Conservation (phyloP, 2,329 filamentous ascomycete species). For the Xylaria sp. region DNA sequence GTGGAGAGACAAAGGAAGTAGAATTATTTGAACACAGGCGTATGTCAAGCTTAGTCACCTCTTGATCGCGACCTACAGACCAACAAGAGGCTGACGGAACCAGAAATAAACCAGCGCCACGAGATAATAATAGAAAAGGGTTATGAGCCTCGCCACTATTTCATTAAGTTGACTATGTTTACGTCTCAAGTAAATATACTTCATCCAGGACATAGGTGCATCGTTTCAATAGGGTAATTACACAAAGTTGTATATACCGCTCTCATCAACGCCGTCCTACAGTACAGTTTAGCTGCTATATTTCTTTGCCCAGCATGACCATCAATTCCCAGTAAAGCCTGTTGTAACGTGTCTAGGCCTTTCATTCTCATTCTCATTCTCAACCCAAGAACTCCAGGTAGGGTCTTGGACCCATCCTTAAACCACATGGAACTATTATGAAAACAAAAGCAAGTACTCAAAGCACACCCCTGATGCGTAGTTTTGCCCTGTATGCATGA, state of each 20-base stretch:
- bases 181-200: too few relatives aligned
- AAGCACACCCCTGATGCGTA: conserved; percentile 2
- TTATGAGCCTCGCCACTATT: too few relatives aligned
- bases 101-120: too few relatives aligned
- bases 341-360: background rate
- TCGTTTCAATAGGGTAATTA: conserved; percentile 1
- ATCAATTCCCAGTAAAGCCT: conserved; percentile 1
- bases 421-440: background rate
- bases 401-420: background rate
- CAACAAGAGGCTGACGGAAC: too few relatives aligned
- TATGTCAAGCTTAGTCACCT: too few relatives aligned
- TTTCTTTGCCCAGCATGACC: background rate
- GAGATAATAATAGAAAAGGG: too few relatives aligned
- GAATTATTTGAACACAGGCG: too few relatives aligned
- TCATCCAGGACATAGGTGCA: conserved; percentile 12
- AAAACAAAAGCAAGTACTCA: background rate
- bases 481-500: background rate
- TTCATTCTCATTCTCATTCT: background rate
- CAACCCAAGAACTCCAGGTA: conserved; percentile 11
- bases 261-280: conserved; percentile 8
- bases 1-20: too few relatives aligned
- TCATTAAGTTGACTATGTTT: too few relatives aligned
- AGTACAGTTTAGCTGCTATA: conserved; percentile 3
- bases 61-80: too few relatives aligned
- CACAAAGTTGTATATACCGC: background rate